Base-by-base conservation (phyloP, 2,329 filamentous ascomycete genomes). In the Whalleya microplaca region DNA sequence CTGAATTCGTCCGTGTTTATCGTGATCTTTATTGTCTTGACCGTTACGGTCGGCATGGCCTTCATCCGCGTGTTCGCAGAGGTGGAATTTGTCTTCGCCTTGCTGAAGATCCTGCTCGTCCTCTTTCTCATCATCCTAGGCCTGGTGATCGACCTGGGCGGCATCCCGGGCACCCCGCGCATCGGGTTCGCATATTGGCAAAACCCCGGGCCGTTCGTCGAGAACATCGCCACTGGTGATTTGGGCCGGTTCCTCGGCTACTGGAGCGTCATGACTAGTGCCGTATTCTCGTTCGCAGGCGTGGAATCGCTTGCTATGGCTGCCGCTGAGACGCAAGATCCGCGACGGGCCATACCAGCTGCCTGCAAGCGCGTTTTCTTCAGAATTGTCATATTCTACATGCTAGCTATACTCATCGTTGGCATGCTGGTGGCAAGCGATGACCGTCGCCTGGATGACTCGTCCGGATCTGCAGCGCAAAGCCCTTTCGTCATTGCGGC, bases 401-500 rank as follows among this genome's bases (percentile, higher is more conserved):
- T 84, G 21, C 67, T 83, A 3, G 78, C 79, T 4, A 78, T 84
- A 0, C 72, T 87, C 6, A 75, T 84, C 32, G 82, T 86, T 27
- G 85, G 84, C 21, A 78, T 88, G 64, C 71, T 85, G 14, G 82
- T 88, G n/a, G 78, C 81, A 7, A 82, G 77, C 60, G 76, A 81
- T 41, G 80, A 86, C 55, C 64, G 68, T 0, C 67, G 76, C 14
- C 76, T 88, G 37, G 70, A 78, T 64, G 67, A 76, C 46, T 69
- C 71, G n/a, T 76, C 72, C 29, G 79, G 77, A 32, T 76, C 71
- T 20, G 78, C 81, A 2, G 79, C 80, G 1, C 76, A 82, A 67
- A 63, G 73, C 69, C 88, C 87, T 10, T 91, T 87, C 66, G 89
- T 93, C 56, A 90, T 92, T 60, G 90, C 89, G 18, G 85, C 88